These are phyloP conservation scores for Avicennia marina DNA, from an alignment of 257 asterid species.

Conservation along the genomic window DNA sequence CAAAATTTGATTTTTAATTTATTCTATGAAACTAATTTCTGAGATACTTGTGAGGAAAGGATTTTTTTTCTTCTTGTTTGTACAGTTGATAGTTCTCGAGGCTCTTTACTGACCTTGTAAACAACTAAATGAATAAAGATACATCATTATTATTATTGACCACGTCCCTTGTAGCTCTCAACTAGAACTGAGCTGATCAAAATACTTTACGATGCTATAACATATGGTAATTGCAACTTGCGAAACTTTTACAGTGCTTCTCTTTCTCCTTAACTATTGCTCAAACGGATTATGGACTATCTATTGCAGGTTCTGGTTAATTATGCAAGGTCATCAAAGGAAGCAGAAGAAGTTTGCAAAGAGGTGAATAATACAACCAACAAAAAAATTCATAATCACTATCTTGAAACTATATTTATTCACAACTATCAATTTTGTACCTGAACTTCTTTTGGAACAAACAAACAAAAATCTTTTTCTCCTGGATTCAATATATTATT, in stretches of 20 bases:
- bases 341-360: slow-evolving; percentile 87
- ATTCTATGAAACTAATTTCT: neutral
- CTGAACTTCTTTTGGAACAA: neutral
- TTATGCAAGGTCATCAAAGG: slow-evolving; percentile 95
- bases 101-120: neutral
- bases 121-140: neutral
- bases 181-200: neutral
- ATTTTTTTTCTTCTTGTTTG: neutral
- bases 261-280: neutral
- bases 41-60: neutral
- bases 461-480: neutral
- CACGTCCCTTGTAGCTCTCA: neutral
- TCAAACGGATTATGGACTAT: slow-evolving; percentile 16
- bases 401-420: no score
- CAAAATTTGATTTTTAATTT: neutral
- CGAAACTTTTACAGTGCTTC: slow-evolving; percentile 1
- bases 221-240: neutral
- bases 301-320: slow-evolving; percentile 79
- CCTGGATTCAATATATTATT: neutral
- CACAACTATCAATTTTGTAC: no score
- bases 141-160: neutral
- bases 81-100: neutral
- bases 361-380: slow-evolving; percentile 33
- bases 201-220: neutral
- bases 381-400: no score